Evolutionary conservation across 345 rosid species (phyloP).

Genomic region (Pugionium dolabratum): DNA sequence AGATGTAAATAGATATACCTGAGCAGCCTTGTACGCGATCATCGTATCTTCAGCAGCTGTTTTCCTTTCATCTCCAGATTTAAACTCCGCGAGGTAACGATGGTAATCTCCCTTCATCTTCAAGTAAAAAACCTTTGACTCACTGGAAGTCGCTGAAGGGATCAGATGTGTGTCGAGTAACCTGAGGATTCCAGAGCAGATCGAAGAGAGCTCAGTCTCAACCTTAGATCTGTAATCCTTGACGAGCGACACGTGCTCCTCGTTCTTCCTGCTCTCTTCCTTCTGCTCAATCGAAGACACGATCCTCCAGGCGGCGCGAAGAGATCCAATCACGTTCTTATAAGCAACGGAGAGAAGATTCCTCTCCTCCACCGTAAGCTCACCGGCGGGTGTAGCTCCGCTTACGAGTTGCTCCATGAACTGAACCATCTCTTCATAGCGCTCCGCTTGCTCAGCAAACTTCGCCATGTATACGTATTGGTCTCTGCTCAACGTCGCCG

Average conservation of each 20-base stretch:
- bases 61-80: slow-evolving; percentile 62
- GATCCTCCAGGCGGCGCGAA: slow-evolving; percentile 44
- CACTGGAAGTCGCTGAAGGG: slow-evolving; percentile 52
- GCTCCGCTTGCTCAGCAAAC: slow-evolving; percentile 48
- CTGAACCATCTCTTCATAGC: slow-evolving; percentile 76
- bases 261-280: slow-evolving; percentile 69
- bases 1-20: slow-evolving; percentile 35
- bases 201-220: slow-evolving; percentile 54
- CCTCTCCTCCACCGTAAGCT: slow-evolving; percentile 66
- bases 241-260: slow-evolving; percentile 58
- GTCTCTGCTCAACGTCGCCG: slow-evolving; percentile 44
- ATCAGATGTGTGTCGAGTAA: slow-evolving; percentile 53
- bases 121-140: slow-evolving; percentile 63
- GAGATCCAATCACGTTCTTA: slow-evolving; percentile 48
- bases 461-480: slow-evolving; percentile 50
- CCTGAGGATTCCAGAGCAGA: slow-evolving; percentile 49
- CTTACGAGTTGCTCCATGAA: slow-evolving; percentile 74
- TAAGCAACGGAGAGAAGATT: slow-evolving; percentile 46
- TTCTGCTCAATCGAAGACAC: slow-evolving; percentile 47
- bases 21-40: slow-evolving; percentile 61
- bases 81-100: slow-evolving; percentile 47
- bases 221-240: slow-evolving; percentile 71
- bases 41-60: slow-evolving; percentile 58
- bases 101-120: slow-evolving; percentile 75
- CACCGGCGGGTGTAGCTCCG: slow-evolving; percentile 52